Conservation (phyloP, 495 filamentous ascomycete species). For the Penicillium silybi region DNA sequence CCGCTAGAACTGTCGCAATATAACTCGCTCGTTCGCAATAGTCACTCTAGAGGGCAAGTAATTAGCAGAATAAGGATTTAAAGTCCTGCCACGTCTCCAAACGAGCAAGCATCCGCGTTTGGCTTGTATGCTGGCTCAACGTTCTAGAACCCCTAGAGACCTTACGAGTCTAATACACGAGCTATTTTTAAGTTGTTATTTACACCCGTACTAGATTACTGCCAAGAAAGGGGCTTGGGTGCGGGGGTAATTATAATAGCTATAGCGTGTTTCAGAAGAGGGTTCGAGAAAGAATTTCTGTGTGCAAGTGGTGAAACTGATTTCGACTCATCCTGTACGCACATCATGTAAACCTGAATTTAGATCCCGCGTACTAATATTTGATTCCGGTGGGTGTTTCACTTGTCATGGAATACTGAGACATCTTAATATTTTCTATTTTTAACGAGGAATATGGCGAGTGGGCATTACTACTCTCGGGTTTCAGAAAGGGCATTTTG, state of each 20-base stretch:
- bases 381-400: no score
- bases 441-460: no score
- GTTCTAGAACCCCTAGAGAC: not conserved
- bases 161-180: not conserved
- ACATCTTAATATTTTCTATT: no score
- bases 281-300: conserved; percentile 9
- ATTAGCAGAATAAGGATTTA: not conserved
- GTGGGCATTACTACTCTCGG: no score
- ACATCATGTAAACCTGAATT: no score
- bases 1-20: not conserved
- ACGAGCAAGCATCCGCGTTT: not conserved
- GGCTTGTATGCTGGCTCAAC: not conserved
- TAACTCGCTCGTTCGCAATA: not conserved
- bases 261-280: not conserved
- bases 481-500: no score
- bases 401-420: no score
- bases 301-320: no score
- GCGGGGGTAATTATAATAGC: not conserved
- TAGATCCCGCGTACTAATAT: no score
- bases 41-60: not conserved
- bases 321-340: no score
- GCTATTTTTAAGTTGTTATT: not conserved
- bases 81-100: not conserved
- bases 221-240: not conserved
- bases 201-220: not conserved